phyloP scores from a whole-genome alignment of 1,284 basidiomycete species.

The Apiotrichum laibachii region DNA sequence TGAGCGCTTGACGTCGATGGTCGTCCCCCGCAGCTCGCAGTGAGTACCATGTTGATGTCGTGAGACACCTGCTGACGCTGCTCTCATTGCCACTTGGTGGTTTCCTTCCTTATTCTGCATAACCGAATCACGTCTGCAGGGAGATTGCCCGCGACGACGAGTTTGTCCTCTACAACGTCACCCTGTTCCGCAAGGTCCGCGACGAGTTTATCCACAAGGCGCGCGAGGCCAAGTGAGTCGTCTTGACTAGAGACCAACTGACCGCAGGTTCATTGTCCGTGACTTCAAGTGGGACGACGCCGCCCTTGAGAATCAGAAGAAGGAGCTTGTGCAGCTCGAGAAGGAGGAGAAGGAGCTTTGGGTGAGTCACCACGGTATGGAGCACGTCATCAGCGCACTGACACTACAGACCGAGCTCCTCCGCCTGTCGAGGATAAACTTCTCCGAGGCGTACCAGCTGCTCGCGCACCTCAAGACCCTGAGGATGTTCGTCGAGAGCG shows the following conservation, averaged over 20 bases:
- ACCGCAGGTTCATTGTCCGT: constrained; percentile 73
- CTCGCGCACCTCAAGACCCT: constrained; percentile 90
- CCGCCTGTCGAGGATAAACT: constrained; percentile 89
- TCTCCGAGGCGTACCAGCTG: constrained; percentile 93
- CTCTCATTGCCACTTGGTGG: neutral
- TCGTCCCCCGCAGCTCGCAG: constrained; percentile 92
- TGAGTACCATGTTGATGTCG: constrained; percentile 50
- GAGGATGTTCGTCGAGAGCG: constrained; percentile 89
- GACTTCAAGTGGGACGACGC: constrained; percentile 93
- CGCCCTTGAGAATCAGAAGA: constrained; percentile 73
- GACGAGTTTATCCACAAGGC: constrained; percentile 94
- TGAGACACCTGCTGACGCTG: neutral
- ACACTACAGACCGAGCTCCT: constrained; percentile 78
- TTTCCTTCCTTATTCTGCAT: neutral
- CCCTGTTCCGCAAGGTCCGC: constrained; percentile 85
- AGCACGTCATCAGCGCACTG: neutral
- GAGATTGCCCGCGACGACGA: constrained; percentile 81
- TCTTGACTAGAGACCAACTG: neutral
- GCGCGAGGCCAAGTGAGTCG: constrained; percentile 79
- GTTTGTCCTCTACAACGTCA: constrained; percentile 80
- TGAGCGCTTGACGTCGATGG: constrained; percentile 82
- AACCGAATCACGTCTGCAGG: constrained; percentile 30
- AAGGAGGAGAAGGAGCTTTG: constrained; percentile 95
- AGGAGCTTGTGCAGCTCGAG: constrained; percentile 76
- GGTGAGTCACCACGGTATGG: constrained; percentile 59